Percentiles rank a stretch among this genome's conserved stretches.
phyloP scores from a whole-genome alignment of 192 early-diverging fungal species.

The Radiomyces spectabilis region DNA sequence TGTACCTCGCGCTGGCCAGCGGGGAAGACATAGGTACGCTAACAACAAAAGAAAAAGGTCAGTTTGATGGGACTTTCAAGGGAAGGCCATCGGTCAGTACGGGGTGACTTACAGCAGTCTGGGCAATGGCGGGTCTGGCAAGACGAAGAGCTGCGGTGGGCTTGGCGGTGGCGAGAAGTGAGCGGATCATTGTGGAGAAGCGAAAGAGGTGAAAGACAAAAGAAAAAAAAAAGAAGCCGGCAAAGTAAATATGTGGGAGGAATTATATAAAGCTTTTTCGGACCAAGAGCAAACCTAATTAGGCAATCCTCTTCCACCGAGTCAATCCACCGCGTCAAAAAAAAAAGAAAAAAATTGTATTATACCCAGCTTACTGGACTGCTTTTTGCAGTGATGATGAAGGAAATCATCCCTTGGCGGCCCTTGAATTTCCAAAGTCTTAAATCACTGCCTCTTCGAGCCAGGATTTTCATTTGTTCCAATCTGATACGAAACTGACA shows the following conservation, averaged over 20 bases:
- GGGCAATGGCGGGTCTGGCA: constrained; percentile 6
- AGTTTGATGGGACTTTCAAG: neutral
- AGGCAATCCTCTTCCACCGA: constrained; percentile 18
- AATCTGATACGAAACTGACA: no score
- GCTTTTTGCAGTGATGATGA: no score
- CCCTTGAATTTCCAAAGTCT: no score
- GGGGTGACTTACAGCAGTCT: constrained; percentile 4
- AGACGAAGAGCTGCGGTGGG: constrained; percentile 7
- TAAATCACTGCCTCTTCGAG: no score
- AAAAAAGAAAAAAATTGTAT: constrained; percentile 15
- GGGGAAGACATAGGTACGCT: constrained; percentile 46
- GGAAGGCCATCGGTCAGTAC: neutral
- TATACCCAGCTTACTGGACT: no score
- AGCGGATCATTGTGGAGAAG: constrained; percentile 31
- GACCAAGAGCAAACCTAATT: constrained; percentile 1
- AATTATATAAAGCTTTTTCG: no score
- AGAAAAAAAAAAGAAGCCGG: constrained; percentile 9
- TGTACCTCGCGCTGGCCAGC: constrained; percentile 45
- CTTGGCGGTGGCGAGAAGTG: constrained; percentile 17
- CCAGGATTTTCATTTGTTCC: no score
- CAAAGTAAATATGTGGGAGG: constrained; percentile 7
- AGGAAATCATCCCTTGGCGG: no score
- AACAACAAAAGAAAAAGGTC: neutral
- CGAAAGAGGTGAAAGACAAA: constrained; percentile 10
- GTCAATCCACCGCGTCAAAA: constrained; percentile 20